phyloP scores from a whole-genome alignment of 2,329 filamentous ascomycete genomes.

The Epichloe hybrida region DNA sequence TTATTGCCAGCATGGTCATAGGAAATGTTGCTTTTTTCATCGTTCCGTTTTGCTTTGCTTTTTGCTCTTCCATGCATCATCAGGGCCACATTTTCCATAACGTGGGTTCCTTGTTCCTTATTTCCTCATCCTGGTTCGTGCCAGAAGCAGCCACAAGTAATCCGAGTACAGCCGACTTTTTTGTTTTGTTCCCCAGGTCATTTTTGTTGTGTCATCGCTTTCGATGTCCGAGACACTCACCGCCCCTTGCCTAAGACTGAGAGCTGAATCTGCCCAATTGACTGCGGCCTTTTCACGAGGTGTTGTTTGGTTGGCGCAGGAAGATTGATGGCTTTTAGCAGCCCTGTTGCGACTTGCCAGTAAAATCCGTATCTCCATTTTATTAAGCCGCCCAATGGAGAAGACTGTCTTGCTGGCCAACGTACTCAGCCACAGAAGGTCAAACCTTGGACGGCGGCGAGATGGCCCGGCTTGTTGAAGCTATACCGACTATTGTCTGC shows the following conservation, averaged over 20 bases:
- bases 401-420: background rate
- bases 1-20: background rate
- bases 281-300: background rate
- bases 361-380: too few relatives aligned
- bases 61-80: background rate
- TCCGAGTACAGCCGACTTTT: background rate
- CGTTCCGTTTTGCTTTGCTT: background rate
- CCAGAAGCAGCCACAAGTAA: background rate
- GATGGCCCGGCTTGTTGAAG: background rate
- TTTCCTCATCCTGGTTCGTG: background rate
- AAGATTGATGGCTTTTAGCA: background rate
- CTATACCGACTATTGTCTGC: background rate
- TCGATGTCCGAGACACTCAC: background rate
- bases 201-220: background rate
- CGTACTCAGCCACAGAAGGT: background rate
- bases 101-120: conserved; percentile 2
- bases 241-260: background rate
- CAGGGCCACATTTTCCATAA: background rate
- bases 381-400: background rate
- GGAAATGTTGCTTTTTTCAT: background rate
- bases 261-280: background rate
- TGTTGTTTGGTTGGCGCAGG: background rate
- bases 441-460: background rate
- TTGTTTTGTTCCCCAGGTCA: background rate
- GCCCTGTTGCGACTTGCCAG: too few relatives aligned